Base-by-base conservation (phyloP, 2,329 filamentous ascomycete species). In the Alternaria solani region DNA sequence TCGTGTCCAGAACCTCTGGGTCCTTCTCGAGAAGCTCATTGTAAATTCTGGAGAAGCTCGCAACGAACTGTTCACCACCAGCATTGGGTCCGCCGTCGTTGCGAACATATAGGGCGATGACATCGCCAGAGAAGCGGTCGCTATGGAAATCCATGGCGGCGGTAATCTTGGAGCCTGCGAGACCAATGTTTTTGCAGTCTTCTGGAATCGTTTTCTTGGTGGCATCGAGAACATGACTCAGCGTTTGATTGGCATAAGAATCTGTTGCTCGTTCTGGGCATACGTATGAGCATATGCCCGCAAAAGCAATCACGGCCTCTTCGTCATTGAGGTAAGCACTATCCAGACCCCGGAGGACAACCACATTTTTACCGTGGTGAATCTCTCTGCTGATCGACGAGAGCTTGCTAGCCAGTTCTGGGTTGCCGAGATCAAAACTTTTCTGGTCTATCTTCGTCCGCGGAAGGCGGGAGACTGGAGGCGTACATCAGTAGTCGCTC, bases 121-220 rank as follows among this genome's bases (percentile, higher is more conserved):
- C 66, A 36, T 78, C 76, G 12, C 76, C 76, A 2, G 76, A 78
- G 62, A 77, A 78, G 1, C 76, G 71, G 41, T 78, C 76, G 52
- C 69, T 74, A 59, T 78, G 76, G 44, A 76, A 78, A 43, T 77
- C 75, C 76, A 78, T 78, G 5, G 73, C 73, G 12, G 68, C 57
- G 20, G 75, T 74, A 43, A 78, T 69, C 64, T 78, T 78, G 8
- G 75, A 78, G 18, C 76, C 76, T 7, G 76, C 75, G 41, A 78
- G 75, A 12, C 75, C 75, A 14, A 78, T 69, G 30, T 72, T 64
- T 46, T 71, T 71, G n/a, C 75, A 76, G 62, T 74, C 72, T 5
- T 59, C 42, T 2, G 75, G 75, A 9, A 78, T 74, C 8, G 49
- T 56, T 46, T 77, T 71, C 39, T 74, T 72, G 9, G 75, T 77